Evolutionary conservation across 805 yeast species (phyloP), one percentile per base, ranked within the genome.

Genomic region (Clavispora vitiphila): DNA sequence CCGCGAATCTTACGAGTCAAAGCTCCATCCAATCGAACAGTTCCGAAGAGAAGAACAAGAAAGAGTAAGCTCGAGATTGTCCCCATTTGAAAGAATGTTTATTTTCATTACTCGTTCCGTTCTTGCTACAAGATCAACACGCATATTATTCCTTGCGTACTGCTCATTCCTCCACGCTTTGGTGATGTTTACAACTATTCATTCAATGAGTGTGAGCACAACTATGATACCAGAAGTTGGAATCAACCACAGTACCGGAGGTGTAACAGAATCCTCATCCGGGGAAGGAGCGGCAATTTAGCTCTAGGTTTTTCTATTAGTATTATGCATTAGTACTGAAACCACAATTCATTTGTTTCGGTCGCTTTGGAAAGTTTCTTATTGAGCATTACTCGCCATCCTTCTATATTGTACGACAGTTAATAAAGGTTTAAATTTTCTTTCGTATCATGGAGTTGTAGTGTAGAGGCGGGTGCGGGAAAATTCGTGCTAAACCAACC

Each of bases 1-100:
- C 57, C 77, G 77, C 35, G 68, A 74, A 23, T 74, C 64, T 37
- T 89, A 86, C 65, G 96, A 88, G 52, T 81, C 83, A 39, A 82
- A 81, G 37, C 65, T 88, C 35, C 89, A 88, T 52, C 95, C 96
- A 24, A 78, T 89, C 46, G 91, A 86, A 50, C 84, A 80, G 54
- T 86, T 91, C 62, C 76, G 95, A 53, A 75, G 80, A 35, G 69
- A 80, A 48, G 96, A 88, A 57, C 77, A 84, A 26, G 88, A 83
- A 53, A 71, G 96, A 50, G 81, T 85, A 36, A 74, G 76, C 38
- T 78, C 89, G 7, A 75, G 78, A 37, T 69, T 89, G 59, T 80
- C 90, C 2, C 85, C 93, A 2, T 57, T 85, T 42, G 97, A 93
- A 53, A 72, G 95, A 44, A 62, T 86, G n/a, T 84, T 83, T 49